Percentiles rank a stretch among this genome's conserved stretches.
phyloP scores from a whole-genome alignment of 257 asterid genomes.

The Plectranthus barbatus region DNA sequence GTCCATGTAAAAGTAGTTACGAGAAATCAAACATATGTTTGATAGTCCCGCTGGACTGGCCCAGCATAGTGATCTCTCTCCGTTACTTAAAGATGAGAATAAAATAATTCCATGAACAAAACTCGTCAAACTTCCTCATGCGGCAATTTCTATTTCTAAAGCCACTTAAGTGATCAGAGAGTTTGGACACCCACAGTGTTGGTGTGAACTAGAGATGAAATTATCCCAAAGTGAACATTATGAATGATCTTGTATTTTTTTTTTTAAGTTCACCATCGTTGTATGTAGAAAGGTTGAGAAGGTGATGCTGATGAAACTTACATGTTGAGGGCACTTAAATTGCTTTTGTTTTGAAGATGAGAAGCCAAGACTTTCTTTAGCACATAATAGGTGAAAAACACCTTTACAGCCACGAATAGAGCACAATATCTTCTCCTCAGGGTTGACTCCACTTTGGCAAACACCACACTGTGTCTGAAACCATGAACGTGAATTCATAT shows the following conservation, averaged over 20 bases:
- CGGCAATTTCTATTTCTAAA: neutral
- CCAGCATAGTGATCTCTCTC: neutral
- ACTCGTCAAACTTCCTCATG: neutral
- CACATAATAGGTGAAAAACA: constrained; percentile 63
- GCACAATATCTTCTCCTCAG: constrained; percentile 46
- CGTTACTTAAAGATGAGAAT: neutral
- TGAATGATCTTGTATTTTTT: neutral
- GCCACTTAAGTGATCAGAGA: neutral
- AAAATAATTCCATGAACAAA: neutral
- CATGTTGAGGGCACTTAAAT: constrained; percentile 93
- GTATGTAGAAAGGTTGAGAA: neutral
- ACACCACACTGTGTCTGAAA: constrained; percentile 62
- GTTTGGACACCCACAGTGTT: neutral
- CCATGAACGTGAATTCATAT: constrained; percentile 4
- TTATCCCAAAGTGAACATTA: neutral
- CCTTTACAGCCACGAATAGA: constrained; percentile 54
- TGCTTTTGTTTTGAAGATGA: constrained; percentile 51
- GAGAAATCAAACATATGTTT: neutral
- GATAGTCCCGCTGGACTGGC: no score
- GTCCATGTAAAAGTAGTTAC: neutral
- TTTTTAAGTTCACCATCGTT: neutral
- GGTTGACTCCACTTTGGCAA: constrained; percentile 49
- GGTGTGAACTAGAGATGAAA: neutral
- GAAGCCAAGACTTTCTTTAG: constrained; percentile 34
- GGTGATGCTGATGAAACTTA: constrained; percentile 31